phyloP scores from a whole-genome alignment of 2,329 filamentous ascomycete genomes.

The Verticillium albo-atrum region DNA sequence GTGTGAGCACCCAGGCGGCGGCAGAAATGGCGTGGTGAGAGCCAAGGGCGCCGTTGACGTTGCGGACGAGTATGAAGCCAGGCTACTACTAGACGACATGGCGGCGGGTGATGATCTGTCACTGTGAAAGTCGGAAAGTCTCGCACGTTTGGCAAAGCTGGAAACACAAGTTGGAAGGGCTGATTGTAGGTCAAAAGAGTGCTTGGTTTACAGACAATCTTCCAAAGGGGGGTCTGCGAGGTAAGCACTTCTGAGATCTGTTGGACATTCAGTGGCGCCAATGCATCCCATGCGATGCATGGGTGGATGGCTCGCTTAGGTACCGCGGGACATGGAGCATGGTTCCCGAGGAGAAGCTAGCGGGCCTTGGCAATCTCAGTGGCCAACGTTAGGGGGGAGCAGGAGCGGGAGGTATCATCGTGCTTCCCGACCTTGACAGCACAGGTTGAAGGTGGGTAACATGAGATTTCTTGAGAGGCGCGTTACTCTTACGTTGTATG shows the following conservation, averaged over 20 bases:
- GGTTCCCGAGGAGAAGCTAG: neutral
- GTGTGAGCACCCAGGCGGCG: conserved; percentile 3
- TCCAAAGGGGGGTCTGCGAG: neutral
- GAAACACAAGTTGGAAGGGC: neutral
- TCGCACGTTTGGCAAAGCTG: neutral
- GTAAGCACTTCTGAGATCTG: neutral
- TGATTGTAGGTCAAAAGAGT: neutral
- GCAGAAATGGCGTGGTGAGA: conserved; percentile 7
- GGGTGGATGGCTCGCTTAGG: neutral
- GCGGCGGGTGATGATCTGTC: neutral
- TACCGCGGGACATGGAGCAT: neutral
- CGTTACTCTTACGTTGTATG: neutral
- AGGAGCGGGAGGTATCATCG: neutral
- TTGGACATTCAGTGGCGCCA: neutral
- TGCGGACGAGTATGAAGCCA: neutral
- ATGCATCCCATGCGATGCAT: neutral
- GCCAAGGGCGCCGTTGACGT: neutral
- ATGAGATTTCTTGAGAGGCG: neutral
- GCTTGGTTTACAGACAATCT: neutral
- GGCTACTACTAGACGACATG: neutral
- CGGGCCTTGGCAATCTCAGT: neutral
- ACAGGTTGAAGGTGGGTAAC: neutral
- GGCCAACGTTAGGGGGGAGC: neutral
- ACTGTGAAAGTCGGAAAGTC: neutral
- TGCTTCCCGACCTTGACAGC: neutral